These are phyloP conservation scores for Fusarium beomiforme DNA, from an alignment of 2,329 filamentous ascomycete genomes.

Conservation along the genomic window DNA sequence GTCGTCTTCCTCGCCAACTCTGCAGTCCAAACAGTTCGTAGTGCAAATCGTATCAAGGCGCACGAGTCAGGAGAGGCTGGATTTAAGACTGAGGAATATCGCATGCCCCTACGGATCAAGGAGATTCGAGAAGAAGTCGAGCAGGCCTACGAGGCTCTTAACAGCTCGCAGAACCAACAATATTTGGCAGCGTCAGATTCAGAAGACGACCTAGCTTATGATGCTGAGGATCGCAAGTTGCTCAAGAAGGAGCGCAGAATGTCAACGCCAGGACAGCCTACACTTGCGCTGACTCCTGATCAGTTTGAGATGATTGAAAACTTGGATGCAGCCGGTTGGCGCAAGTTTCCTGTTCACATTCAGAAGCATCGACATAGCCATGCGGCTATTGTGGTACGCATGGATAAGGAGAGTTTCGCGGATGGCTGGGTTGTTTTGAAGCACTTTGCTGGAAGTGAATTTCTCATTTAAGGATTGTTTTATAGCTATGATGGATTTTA, in stretches of 20 bases:
- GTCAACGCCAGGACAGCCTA: slow-evolving; percentile 66
- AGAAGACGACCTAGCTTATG: slow-evolving; percentile 47
- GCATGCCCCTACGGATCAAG: slow-evolving; percentile 79
- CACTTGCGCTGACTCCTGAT: slow-evolving; percentile 78
- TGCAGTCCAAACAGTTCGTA: slow-evolving; percentile 78
- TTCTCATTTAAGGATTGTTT: slow-evolving; percentile 53
- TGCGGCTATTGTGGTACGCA: slow-evolving; percentile 88
- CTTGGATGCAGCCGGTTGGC: slow-evolving; percentile 73
- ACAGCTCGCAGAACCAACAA: slow-evolving; percentile 73
- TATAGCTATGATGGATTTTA: not conserved
- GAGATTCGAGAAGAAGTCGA: slow-evolving; percentile 81
- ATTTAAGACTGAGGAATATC: slow-evolving; percentile 75
- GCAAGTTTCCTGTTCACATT: slow-evolving; percentile 77
- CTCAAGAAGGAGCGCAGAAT: slow-evolving; percentile 55
- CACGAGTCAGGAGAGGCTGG: slow-evolving; percentile 79
- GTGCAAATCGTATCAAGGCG: slow-evolving; percentile 76
- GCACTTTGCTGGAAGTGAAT: slow-evolving; percentile 84
- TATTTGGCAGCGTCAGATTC: slow-evolving; percentile 71
- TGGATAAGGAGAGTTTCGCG: slow-evolving; percentile 70
- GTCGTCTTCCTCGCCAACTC: slow-evolving; percentile 80
- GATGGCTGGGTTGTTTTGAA: slow-evolving; percentile 82
- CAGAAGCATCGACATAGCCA: slow-evolving; percentile 83
- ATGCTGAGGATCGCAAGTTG: slow-evolving; percentile 52
- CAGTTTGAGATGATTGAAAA: slow-evolving; percentile 89
- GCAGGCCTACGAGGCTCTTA: slow-evolving; percentile 78